Conservation (phyloP, 148 eudicot genomes). For the Polygonum maritimum region DNA sequence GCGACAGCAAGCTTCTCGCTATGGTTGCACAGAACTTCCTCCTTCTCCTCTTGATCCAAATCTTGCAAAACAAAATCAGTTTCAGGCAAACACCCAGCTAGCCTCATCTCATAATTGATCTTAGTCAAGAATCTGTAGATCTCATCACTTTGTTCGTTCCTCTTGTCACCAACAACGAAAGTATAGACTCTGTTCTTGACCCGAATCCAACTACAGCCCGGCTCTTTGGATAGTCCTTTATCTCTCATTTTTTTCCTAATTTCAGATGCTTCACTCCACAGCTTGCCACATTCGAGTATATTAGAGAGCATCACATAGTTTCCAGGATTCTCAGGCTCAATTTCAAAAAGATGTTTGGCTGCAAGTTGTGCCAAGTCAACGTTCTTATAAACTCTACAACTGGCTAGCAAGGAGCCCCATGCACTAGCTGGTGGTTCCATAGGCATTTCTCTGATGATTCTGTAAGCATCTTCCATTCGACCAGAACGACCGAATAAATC, state of each 20-base stretch:
- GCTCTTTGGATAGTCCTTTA: constrained; percentile 51
- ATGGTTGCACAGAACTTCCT: constrained; percentile 57
- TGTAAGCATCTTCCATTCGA: constrained; percentile 55
- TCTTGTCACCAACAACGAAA: constrained; percentile 73
- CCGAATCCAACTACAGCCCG: constrained; percentile 85
- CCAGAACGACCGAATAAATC: constrained; percentile 75
- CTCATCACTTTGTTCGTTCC: constrained; percentile 45
- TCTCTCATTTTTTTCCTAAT: constrained; percentile 56
- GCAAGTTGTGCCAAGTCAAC: constrained; percentile 66
- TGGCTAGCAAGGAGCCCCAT: constrained; percentile 84
- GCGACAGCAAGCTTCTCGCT: constrained; percentile 86
- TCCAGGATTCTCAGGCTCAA: constrained; percentile 75
- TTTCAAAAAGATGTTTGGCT: constrained; percentile 47
- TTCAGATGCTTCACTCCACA: constrained; percentile 69
- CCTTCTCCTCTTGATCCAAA: constrained; percentile 74
- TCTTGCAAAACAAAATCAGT: constrained; percentile 77
- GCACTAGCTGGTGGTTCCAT: constrained; percentile 63
- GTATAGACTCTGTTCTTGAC: constrained; percentile 50
- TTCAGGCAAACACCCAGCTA: constrained; percentile 58
- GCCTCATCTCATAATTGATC: constrained; percentile 47
- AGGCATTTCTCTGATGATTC: constrained; percentile 55
- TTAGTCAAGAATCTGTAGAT: constrained; percentile 52
- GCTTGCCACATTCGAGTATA: constrained; percentile 49
- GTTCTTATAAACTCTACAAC: constrained; percentile 68
- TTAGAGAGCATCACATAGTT: constrained; percentile 58